phyloP scores from a whole-genome alignment of 805 yeast genomes.

The Ogataea haglerorum region DNA sequence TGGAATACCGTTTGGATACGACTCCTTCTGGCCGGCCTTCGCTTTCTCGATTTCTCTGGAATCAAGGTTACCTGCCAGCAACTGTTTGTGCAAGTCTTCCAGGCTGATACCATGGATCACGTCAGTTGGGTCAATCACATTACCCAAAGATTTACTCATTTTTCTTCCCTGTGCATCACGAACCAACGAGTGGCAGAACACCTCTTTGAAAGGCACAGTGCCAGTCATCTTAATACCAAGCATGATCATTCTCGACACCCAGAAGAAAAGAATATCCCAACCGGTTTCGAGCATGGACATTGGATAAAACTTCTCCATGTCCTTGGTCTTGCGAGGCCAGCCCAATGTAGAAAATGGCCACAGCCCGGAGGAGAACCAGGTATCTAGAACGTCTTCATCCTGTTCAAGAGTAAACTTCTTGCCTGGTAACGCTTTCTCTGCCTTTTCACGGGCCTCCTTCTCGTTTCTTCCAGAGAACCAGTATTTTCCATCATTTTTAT shows the following conservation, averaged over 20 bases:
- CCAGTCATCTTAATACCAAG: constrained; percentile 90
- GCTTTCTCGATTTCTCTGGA: constrained; percentile 87
- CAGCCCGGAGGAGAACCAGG: constrained; percentile 97
- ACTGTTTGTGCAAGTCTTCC: constrained; percentile 73
- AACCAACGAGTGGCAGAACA: constrained; percentile 96
- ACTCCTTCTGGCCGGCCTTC: constrained; percentile 76
- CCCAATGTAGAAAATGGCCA: constrained; percentile 98
- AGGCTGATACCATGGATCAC: constrained; percentile 86
- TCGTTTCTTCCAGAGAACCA: constrained; percentile 89
- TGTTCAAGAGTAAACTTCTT: constrained; percentile 75
- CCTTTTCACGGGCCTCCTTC: constrained; percentile 85
- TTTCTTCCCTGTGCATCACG: constrained; percentile 99
- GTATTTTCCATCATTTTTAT: constrained; percentile 57
- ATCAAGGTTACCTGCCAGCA: constrained; percentile 79
- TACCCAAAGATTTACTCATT: constrained; percentile 97
- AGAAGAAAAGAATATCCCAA: constrained; percentile 98
- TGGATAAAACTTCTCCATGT: constrained; percentile 78
- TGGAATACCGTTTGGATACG: constrained; percentile 96
- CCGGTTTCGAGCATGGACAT: constrained; percentile 96
- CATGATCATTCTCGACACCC: constrained; percentile 97
- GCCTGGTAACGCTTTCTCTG: constrained; percentile 67
- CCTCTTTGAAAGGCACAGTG: constrained; percentile 88
- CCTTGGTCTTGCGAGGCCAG: constrained; percentile 81
- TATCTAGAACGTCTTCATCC: constrained; percentile 97
- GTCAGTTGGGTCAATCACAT: constrained; percentile 93